phyloP scores from a whole-genome alignment of 352 stramenopile genomes.

The Phytophthora pisi region DNA sequence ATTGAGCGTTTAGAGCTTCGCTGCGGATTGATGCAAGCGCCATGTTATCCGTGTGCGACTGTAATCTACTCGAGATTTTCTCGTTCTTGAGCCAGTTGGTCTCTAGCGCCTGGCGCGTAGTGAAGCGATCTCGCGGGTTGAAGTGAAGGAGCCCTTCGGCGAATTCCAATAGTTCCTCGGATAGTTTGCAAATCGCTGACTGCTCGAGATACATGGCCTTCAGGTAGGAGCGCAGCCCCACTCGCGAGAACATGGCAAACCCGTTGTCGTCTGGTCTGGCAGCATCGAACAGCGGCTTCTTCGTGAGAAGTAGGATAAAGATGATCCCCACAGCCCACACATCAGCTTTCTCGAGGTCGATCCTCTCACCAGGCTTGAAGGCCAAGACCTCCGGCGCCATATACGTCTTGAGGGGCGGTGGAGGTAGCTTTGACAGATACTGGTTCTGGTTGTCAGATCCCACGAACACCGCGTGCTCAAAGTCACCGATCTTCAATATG shows the following conservation, averaged over 20 bases:
- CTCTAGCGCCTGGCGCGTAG: conserved; percentile 69
- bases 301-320: conserved; percentile 61
- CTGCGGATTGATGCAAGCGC: conserved; percentile 14
- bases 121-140: conserved; percentile 81
- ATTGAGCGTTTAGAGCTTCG: conserved; percentile 16
- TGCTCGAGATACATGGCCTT: conserved; percentile 73
- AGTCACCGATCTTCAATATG: conserved; percentile 73
- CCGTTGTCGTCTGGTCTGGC: conserved; percentile 50
- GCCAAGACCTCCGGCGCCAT: conserved; percentile 57
- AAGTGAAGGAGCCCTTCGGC: conserved; percentile 86
- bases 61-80: conserved; percentile 8
- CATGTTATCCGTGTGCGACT: conserved; percentile 10
- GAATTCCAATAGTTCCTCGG: conserved; percentile 71
- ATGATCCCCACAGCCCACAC: conserved; percentile 69
- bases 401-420: conserved; percentile 52
- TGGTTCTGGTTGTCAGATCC: conserved; percentile 52
- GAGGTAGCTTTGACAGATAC: conserved; percentile 22
- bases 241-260: conserved; percentile 54
- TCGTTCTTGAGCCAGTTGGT: conserved; percentile 58
- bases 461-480: conserved; percentile 65
- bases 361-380: conserved; percentile 19
- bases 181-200: conserved; percentile 58
- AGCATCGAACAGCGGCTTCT: conserved; percentile 61
- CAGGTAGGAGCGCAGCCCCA: conserved; percentile 59
- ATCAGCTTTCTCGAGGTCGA: conserved; percentile 64